Conservation (phyloP, 768 basidiomycete species). For the Rhodocollybia butyracea region DNA sequence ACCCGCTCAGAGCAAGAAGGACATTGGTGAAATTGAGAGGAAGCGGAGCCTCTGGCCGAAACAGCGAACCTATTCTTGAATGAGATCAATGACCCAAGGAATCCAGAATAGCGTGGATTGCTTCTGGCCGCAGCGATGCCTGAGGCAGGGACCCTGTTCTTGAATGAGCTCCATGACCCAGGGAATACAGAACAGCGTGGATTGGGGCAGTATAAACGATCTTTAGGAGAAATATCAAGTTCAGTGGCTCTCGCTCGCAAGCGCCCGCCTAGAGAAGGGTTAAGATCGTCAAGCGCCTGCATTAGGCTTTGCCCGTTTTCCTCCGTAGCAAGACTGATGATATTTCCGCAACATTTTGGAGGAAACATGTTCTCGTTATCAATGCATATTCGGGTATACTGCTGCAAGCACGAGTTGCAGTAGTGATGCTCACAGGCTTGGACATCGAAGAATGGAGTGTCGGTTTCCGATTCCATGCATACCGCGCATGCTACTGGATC, state of each 20-base stretch:
- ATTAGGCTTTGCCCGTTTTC: not conserved
- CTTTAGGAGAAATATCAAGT: conserved; percentile 19
- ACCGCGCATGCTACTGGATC: not conserved
- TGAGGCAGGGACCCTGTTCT: not conserved
- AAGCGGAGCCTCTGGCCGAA: too few species aligned
- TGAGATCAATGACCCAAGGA: not conserved
- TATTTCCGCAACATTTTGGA: conserved; percentile 3
- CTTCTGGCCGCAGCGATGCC: too few species aligned
- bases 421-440: conserved; percentile 1
- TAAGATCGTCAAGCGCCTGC: not conserved
- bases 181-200: conserved; percentile 34
- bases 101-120: not conserved
- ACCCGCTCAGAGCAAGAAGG: not conserved
- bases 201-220: conserved; percentile 34
- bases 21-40: not conserved
- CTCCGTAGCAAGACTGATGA: not conserved
- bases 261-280: not conserved
- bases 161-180: conserved; percentile 10
- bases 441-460: not conserved
- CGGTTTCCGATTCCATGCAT: not conserved
- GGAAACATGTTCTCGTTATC: conserved; percentile 2
- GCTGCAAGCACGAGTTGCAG: not conserved
- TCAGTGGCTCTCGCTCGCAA: conserved; percentile 28
- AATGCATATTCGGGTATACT: not conserved
- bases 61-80: too few species aligned